Percentiles rank a stretch among this genome's conserved stretches.
Evolutionary conservation across 139 green algal genomes (phyloP).

Genomic region (Tetradesmus obliquus): DNA sequence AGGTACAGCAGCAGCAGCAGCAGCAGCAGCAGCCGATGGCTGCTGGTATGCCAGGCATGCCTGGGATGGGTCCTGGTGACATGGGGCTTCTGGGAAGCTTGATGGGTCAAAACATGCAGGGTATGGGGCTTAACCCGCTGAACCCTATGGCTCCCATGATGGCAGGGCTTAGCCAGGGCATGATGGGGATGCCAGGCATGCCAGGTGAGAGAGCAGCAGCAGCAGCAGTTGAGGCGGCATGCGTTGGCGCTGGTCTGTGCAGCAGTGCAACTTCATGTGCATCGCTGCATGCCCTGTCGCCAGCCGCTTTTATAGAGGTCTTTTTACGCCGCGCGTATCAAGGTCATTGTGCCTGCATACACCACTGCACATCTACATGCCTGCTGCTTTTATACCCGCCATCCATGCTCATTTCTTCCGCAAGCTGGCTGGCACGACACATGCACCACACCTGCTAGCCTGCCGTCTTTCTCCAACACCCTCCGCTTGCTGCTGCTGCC

Average conservation of each 20-base stretch:
- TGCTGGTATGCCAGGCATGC: background rate
- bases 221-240: background rate
- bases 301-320: no score
- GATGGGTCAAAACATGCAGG: background rate
- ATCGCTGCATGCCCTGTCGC: no score
- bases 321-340: no score
- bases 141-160: constrained; percentile 42
- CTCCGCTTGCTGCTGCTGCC: background rate
- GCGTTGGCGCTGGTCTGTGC: no score
- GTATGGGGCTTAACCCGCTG: constrained; percentile 17
- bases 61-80: constrained; percentile 9
- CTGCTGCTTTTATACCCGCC: no score
- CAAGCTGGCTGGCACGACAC: no score
- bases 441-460: no score
- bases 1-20: constrained; percentile 4
- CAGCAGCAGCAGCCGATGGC: constrained; percentile 24
- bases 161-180: background rate
- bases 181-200: constrained; percentile 41
- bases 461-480: background rate
- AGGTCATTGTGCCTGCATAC: no score
- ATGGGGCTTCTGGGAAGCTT: background rate
- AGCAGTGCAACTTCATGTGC: no score
- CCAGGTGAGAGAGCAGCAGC: background rate
- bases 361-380: no score
- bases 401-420: no score